Base-by-base conservation (phyloP, 2,329 filamentous ascomycete genomes). In the Paecilomyces sp. region DNA sequence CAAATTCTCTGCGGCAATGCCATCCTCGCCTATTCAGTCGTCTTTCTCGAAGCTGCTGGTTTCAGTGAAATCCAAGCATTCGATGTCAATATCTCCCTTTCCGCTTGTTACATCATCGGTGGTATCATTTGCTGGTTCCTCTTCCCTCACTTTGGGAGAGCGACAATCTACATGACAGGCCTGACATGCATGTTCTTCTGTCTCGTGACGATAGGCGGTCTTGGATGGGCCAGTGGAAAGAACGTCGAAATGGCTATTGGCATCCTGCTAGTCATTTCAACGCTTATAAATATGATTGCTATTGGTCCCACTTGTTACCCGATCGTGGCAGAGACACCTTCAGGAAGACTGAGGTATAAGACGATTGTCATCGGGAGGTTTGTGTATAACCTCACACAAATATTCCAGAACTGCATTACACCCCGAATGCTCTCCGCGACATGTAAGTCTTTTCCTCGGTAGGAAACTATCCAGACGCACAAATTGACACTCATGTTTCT, bases 261-360 rank as follows among this genome's bases (percentile, higher is more conserved):
- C 1, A 67, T 74, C 31, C 66, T 84, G 60, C 72, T 84, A 8
- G 76, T 85, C 54, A 68, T 82, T 34, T 83, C 79, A 61, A 83
- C 79, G 0, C 80, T 83, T 54, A 71, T 80, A 15, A 84, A 85
- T 68, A 81, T 81, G 72, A 78, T 80, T 63, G 79, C 81, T 2
- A 77, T 84, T 28, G 83, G 82, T 0, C 81, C 82, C 0, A 77
- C 82, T 6, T 82, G 79, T 22, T 84, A 83, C 67, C 78, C 77
- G 0, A 70, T 84, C 25, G 75, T 83, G 22, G 79, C 81, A 0
- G 82, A 84, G 66, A 75, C 83, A 1, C 81, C 81, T 0, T 82
- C 81, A 1, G 81, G 79, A 1, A 74, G 82, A 13, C 74, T 84
- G 70, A 80, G 81, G 1, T 80, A 83, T 50, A 80, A 41, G 36